Base-by-base conservation (phyloP, 306 rosid species). In the Cicer arietinum region DNA sequence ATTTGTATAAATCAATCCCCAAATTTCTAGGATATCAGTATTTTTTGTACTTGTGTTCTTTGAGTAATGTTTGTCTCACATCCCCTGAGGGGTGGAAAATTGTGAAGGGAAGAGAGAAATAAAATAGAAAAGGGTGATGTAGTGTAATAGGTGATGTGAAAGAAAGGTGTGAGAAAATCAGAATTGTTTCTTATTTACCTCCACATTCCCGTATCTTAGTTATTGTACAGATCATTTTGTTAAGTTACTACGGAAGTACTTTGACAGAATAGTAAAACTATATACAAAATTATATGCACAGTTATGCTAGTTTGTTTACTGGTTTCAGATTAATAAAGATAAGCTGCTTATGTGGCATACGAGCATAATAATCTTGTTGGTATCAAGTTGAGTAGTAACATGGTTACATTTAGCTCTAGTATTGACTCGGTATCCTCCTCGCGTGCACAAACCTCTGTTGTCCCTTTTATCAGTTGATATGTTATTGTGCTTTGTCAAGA, bases 1-100 rank as follows among this genome's bases (percentile, higher is more conserved):
- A 0, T 4, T 74, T 59, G 13, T 50, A 14, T 20, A 11, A 45
- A 65, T 57, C 13, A 58, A 77, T 53, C 18, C 12, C 58, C 35
- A 64, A 18, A 30, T 64, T 22, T 20, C 10, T 11, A 11, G 45
- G 11, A 1, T 48, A 54, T 54, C 37, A 18, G 42, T 52, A 39
- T 62, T 64, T 25, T 70, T 57, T 47, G 56, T 50, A n/a, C 7
- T n/a, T 58, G 42, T 44, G 30, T 75, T 61, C 41, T 44, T 57
- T 20, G 13, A 57, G n/a, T 57, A 57, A 10, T 22, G 40, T 57
- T 57, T 57, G 63, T 22, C 40, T 11, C 14, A 10, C 39, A 57
- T 10, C 8, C 40, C 41, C 25, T 9, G 8, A 58, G n/a, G 63
- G 63, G 14, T 58, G 64, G 64, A 6, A 10, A 25, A 58, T 25